Evolutionary conservation across 805 yeast genomes (phyloP), one percentile per base, ranked within the genome.

Genomic region (Myxozyma vanderwaltii): DNA sequence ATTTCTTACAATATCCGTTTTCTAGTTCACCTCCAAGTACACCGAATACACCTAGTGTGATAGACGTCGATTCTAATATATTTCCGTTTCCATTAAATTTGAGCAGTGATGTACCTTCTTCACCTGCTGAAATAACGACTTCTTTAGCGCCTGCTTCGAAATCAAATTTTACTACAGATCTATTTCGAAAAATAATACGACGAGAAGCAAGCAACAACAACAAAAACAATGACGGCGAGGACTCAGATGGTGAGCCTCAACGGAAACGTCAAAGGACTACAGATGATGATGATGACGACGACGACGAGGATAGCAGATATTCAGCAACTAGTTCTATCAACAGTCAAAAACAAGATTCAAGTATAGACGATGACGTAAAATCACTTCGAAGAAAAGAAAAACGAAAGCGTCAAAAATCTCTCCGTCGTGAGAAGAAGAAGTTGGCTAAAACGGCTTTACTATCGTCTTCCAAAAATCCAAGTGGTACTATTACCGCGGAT

Each of bases 281-380:
- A 4, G 43, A 35, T 12, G 43, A 36, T 12, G 36, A 35, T 6
- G 46, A 29, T 6, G 46, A 10, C 15, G 39, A 24, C 17, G 57
- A 51, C 6, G 59, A 43, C 10, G 51, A 50, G n/a, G 63, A 59
- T 29, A 59, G 63, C 23, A 48, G 61, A 36, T 56, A 59, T 19
- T 48, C 57, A 8, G 53, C 53, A 4, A 51, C 39, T 33, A 17
- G 17, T 33, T 27, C 29, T 41, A 26, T 15, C 23, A 13, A 26
- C 27, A 13, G 31, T 13, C 46, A 36, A 47, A 21, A 36, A 50
- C 23, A 24, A 19, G 29, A 17, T 12, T 23, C 24, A 4, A 43
- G 13, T 10, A n/a, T 12, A 26, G 52, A 41, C 4, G 56, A 38
- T 26, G 55, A n/a, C 2, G 39, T 36, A 4, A 51, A 51, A 38